Evolutionary conservation across 345 rosid genomes (phyloP).

Genomic region (Citropsis articulata): DNA sequence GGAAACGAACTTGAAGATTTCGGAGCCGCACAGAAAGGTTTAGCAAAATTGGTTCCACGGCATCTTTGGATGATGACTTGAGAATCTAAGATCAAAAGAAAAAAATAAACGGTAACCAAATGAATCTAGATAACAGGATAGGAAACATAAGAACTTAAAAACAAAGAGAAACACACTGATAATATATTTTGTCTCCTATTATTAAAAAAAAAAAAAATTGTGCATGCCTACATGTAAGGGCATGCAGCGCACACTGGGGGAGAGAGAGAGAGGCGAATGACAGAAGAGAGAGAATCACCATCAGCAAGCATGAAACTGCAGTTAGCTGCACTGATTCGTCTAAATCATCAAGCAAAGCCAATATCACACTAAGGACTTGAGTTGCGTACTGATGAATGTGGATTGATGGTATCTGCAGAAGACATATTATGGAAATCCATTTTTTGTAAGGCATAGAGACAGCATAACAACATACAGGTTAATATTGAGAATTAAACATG

Average conservation of each 20-base stretch:
- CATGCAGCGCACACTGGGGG: background rate
- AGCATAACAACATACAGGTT: background rate
- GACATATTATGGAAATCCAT: background rate
- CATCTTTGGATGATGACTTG: constrained; percentile 71
- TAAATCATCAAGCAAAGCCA: constrained; percentile 85
- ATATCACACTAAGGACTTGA: constrained; percentile 82
- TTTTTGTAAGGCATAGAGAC: background rate
- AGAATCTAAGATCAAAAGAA: constrained; percentile 53
- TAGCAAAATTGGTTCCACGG: constrained; percentile 81
- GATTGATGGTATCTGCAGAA: constrained; percentile 75
- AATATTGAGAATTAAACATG: background rate
- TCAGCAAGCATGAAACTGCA: constrained; percentile 82
- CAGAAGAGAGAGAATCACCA: constrained; percentile 38
- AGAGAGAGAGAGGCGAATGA: background rate
- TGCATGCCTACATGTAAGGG: background rate
- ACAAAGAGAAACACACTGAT: background rate
- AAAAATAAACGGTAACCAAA: background rate
- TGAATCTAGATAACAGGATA: constrained; percentile 11
- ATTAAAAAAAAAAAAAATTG: too few species aligned
- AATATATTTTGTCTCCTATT: background rate
- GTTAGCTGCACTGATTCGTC: constrained; percentile 90
- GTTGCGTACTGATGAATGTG: constrained; percentile 69
- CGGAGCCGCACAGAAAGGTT: constrained; percentile 85
- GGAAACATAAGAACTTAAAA: background rate
- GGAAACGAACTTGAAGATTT: constrained; percentile 68